A percentile compares a stretch with the other conserved stretches of the same genome.
These are phyloP conservation scores for Phascolomyces articulosus DNA, from an alignment of 371 early-diverging fungal genomes.

Conservation along the genomic window DNA sequence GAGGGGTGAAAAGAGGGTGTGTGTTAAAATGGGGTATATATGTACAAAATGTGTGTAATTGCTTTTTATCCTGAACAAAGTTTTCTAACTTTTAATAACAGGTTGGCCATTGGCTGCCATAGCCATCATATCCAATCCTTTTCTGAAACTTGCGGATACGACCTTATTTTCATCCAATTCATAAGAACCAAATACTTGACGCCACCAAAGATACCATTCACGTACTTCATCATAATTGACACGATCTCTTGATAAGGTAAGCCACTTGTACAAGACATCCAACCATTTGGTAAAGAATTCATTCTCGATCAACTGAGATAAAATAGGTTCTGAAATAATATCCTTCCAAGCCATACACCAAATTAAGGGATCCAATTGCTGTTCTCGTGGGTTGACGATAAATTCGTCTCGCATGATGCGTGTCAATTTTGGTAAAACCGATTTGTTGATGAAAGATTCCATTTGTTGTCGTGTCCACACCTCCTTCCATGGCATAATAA, in stretches of 20 bases:
- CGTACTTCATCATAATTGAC: constrained; percentile 68
- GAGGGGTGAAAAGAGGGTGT: no score
- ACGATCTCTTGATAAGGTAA: constrained; percentile 42
- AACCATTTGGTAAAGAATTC: constrained; percentile 84
- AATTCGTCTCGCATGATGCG: constrained; percentile 65
- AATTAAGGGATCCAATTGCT: constrained; percentile 60
- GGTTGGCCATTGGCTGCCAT: constrained; percentile 17
- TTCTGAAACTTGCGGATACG: constrained; percentile 59
- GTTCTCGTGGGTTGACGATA: constrained; percentile 76
- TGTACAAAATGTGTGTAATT: neutral
- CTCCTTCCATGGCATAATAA: constrained; percentile 72
- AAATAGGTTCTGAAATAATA: constrained; percentile 53
- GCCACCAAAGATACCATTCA: constrained; percentile 80
- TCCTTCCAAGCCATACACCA: constrained; percentile 70
- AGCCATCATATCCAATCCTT: constrained; percentile 79
- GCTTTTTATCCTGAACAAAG: neutral
- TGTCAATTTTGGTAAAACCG: constrained; percentile 74
- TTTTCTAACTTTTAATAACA: constrained; percentile 1
- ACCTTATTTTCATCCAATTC: constrained; percentile 40
- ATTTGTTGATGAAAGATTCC: constrained; percentile 59
- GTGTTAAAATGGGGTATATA: neutral
- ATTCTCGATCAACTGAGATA: constrained; percentile 69
- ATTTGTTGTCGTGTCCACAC: constrained; percentile 65
- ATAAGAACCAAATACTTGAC: constrained; percentile 57
- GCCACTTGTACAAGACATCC: constrained; percentile 70